Evolutionary conservation across 208 protist genomes (phyloP).

Genomic region (Trypanosoma lewisi): DNA sequence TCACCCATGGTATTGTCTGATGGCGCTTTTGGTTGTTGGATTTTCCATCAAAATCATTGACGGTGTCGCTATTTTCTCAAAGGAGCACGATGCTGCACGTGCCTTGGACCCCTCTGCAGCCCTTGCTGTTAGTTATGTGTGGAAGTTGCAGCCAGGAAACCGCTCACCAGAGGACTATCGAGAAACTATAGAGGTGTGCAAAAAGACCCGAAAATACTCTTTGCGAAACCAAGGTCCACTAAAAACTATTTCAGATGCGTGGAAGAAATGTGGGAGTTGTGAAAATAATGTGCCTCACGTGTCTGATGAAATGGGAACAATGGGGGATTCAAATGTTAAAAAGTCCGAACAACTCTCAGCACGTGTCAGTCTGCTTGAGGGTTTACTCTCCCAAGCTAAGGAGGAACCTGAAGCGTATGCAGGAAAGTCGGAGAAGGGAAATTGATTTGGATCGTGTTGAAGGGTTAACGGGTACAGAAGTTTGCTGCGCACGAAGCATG

Average conservation of each 20-base stretch:
- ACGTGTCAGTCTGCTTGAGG: constrained; percentile 22
- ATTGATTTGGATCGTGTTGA: constrained; percentile 4
- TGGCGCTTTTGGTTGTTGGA: constrained; percentile 67
- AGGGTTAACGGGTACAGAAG: constrained; percentile 17
- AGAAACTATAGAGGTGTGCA: constrained; percentile 43
- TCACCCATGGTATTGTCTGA: constrained; percentile 77
- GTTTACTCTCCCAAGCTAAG: constrained; percentile 13
- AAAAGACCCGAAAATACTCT: constrained; percentile 22
- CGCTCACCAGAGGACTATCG: constrained; percentile 44
- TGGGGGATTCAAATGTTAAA: neutral
- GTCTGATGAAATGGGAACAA: neutral
- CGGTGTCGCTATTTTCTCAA: constrained; percentile 37
- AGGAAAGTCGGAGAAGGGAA: neutral
- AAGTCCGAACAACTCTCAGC: constrained; percentile 12
- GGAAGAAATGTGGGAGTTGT: constrained; percentile 1
- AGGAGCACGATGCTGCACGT: constrained; percentile 50
- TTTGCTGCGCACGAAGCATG: constrained; percentile 24
- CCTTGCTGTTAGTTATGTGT: constrained; percentile 77
- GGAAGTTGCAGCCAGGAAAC: constrained; percentile 53
- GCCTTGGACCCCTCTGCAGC: constrained; percentile 40
- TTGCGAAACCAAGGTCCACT: neutral
- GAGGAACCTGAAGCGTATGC: constrained; percentile 2
- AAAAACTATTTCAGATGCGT: constrained; percentile 23
- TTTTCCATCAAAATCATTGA: constrained; percentile 65
- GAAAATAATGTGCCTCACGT: neutral